Evolutionary conservation across 768 basidiomycete genomes (phyloP).

Genomic region (Lentinula sp.): DNA sequence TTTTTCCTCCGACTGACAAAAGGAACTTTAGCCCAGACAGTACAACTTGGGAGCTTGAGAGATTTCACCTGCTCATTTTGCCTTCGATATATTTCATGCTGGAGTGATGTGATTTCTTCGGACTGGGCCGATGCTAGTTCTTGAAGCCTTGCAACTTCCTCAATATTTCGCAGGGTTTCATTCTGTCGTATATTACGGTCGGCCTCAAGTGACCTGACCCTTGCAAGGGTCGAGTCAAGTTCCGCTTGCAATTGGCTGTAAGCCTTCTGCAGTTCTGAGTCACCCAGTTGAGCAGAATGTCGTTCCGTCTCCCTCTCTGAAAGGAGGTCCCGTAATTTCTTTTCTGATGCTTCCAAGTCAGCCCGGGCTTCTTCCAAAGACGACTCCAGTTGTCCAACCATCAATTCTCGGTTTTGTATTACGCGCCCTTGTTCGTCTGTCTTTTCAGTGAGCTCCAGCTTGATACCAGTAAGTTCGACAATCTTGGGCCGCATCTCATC

Average conservation of each 20-base stretch:
- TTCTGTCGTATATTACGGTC: slow-evolving; percentile 60
- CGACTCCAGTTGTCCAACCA: slow-evolving; percentile 58
- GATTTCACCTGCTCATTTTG: slow-evolving; percentile 29
- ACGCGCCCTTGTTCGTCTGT: slow-evolving; percentile 49
- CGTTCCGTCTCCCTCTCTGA: slow-evolving; percentile 48
- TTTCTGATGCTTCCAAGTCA: slow-evolving; percentile 40
- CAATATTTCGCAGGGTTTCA: slow-evolving; percentile 44
- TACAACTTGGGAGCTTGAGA: neutral
- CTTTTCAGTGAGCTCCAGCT: slow-evolving; percentile 63
- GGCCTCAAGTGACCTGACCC: slow-evolving; percentile 53
- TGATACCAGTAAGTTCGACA: slow-evolving; percentile 70
- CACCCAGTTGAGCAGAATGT: slow-evolving; percentile 38
- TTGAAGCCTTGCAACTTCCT: slow-evolving; percentile 53
- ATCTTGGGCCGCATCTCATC: slow-evolving; percentile 86
- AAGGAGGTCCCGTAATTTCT: slow-evolving; percentile 38
- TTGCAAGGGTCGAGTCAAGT: slow-evolving; percentile 47
- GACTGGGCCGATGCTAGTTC: slow-evolving; percentile 37
- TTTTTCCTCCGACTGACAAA: slow-evolving; percentile 49
- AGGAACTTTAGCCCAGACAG: neutral
- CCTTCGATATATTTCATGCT: slow-evolving; percentile 45
- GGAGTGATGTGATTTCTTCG: slow-evolving; percentile 48
- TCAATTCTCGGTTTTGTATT: slow-evolving; percentile 47
- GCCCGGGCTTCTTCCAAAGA: slow-evolving; percentile 49
- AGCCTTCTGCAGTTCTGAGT: slow-evolving; percentile 55
- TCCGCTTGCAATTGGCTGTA: slow-evolving; percentile 59